Conservation (phyloP, 2,329 filamentous ascomycete species). For the Hortaea sp. region DNA sequence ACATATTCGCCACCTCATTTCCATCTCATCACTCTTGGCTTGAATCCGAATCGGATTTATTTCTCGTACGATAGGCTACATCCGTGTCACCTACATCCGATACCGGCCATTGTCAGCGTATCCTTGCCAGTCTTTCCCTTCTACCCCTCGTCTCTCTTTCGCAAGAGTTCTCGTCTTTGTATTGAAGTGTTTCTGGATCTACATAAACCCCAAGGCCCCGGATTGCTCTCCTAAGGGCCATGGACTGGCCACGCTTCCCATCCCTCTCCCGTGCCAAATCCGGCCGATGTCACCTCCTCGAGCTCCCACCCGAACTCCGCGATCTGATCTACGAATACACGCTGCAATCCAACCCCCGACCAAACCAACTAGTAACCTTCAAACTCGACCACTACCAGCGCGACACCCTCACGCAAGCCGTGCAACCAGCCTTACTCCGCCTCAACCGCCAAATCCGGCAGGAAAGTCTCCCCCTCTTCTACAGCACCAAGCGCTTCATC, state of each 20-base stretch:
- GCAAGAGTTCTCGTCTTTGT: neutral
- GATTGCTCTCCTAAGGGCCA: neutral
- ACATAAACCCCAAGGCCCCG: too few relatives aligned
- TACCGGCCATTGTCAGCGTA: too few relatives aligned
- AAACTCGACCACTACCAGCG: constrained; percentile 19
- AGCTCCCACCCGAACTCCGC: neutral
- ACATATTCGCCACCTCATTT: too few relatives aligned
- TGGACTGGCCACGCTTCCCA: neutral
- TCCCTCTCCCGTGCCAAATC: neutral
- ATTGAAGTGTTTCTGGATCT: too few relatives aligned
- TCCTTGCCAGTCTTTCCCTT: too few relatives aligned
- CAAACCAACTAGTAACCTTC: constrained; percentile 18
- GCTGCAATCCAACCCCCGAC: constrained; percentile 1
- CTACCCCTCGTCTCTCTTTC: neutral
- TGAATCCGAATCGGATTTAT: too few relatives aligned
- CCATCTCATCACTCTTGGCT: too few relatives aligned
- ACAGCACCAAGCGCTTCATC: constrained; percentile 20
- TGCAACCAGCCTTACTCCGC: constrained; percentile 18
- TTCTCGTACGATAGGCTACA: too few relatives aligned
- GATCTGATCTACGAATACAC: neutral
- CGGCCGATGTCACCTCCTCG: neutral
- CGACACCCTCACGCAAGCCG: constrained; percentile 16
- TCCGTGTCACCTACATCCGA: too few relatives aligned
- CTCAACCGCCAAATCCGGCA: constrained; percentile 18
- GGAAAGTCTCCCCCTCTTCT: constrained; percentile 21